A percentile compares a stretch with the other conserved stretches of the same genome.
Evolutionary conservation across 2,329 filamentous ascomycete genomes (phyloP).

Genomic region (Calonectria pseudoturangicola): DNA sequence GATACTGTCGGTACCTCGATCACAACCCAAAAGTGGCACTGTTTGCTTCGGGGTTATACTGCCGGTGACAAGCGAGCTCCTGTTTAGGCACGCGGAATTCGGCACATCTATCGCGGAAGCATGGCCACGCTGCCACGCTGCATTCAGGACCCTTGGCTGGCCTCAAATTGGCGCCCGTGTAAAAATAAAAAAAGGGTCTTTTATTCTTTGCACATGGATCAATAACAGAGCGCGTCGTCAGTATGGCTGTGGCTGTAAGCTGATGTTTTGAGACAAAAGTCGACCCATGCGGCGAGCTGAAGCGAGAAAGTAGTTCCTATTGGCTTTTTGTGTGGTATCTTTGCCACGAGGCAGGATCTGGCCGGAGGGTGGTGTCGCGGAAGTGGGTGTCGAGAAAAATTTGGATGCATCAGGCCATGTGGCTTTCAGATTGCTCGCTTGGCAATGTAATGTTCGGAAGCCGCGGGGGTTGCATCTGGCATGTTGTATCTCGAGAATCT

Average conservation of each 20-base stretch:
- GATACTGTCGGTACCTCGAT: background rate
- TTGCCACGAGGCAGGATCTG: conserved; percentile 29
- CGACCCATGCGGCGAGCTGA: conserved; percentile 23
- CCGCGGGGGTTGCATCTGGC: conserved; percentile 27
- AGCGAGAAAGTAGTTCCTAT: background rate
- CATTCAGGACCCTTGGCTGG: conserved; percentile 7
- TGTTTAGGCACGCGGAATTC: conserved; percentile 10
- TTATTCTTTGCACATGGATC: background rate
- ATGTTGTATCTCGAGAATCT: conserved; percentile 27
- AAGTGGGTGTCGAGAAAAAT: conserved; percentile 7
- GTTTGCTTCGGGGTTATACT: background rate
- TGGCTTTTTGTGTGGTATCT: conserved; percentile 8
- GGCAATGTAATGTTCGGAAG: conserved; percentile 19
- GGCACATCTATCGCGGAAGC: conserved; percentile 16
- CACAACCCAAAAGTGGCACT: background rate
- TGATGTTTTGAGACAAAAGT: conserved; percentile 17
- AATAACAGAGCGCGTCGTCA: background rate
- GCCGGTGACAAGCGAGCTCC: background rate
- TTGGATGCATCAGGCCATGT: conserved; percentile 26
- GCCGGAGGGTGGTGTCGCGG: conserved; percentile 18
- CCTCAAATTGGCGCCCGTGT: conserved; percentile 15
- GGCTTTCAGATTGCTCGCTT: conserved; percentile 28
- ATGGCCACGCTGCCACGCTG: background rate
- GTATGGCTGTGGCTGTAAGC: background rate
- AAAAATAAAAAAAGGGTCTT: background rate